A percentile compares a stretch with the other conserved stretches of the same genome.
phyloP scores from a whole-genome alignment of 1,284 basidiomycete species.

The Leccinum holopus region DNA sequence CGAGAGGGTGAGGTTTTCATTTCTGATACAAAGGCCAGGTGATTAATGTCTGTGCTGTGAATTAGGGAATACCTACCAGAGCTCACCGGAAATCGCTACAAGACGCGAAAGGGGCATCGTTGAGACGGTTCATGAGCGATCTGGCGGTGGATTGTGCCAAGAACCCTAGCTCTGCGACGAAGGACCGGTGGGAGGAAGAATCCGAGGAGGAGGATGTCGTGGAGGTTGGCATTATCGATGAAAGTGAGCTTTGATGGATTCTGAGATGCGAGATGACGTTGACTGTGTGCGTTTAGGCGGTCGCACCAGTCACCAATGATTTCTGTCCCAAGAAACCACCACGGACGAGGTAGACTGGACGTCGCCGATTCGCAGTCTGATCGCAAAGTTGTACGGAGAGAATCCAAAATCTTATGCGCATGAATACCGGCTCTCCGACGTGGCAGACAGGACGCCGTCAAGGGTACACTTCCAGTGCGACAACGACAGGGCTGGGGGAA shows the following conservation, averaged over 20 bases:
- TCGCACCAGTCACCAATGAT: constrained; percentile 74
- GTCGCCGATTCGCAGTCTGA: constrained; percentile 79
- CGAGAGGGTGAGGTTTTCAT: constrained; percentile 58
- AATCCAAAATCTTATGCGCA: neutral
- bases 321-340: constrained; percentile 71
- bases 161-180: constrained; percentile 51
- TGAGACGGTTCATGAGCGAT: constrained; percentile 84
- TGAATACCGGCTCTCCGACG: neutral
- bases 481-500: constrained; percentile 96
- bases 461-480: constrained; percentile 81
- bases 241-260: constrained; percentile 47
- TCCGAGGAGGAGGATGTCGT: constrained; percentile 60
- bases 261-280: constrained; percentile 6
- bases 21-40: neutral
- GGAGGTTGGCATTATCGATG: constrained; percentile 61
- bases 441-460: constrained; percentile 1
- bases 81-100: constrained; percentile 68
- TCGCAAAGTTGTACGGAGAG: constrained; percentile 83
- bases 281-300: constrained; percentile 40
- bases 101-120: constrained; percentile 73
- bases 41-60: constrained; percentile 10
- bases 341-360: constrained; percentile 93
- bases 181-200: constrained; percentile 61
- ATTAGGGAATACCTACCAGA: constrained; percentile 89
- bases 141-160: constrained; percentile 68